Percentiles rank a stretch among this genome's conserved stretches.
Conservation (phyloP, 2,329 filamentous ascomycete species). For the Phialophora verrucosa region DNA sequence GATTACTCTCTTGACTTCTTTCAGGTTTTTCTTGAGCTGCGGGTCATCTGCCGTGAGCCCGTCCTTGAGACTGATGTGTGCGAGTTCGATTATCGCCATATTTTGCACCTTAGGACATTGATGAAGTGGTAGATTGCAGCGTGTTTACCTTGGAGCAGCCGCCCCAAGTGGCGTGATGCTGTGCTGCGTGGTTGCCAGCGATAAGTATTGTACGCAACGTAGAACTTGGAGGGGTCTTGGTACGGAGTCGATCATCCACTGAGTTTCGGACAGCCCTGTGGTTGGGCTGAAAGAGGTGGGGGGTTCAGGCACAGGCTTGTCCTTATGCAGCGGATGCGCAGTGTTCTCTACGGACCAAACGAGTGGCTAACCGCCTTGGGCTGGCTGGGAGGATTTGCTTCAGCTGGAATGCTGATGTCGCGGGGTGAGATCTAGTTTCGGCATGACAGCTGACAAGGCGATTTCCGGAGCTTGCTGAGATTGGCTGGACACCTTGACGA, state of each 20-base stretch:
- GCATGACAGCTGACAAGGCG: background rate
- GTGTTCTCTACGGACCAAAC: background rate
- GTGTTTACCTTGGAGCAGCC: background rate
- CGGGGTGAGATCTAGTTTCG: background rate
- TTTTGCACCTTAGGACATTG: background rate
- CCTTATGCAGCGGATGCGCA: background rate
- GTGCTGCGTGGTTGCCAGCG: background rate
- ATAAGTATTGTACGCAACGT: background rate
- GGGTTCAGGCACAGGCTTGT: background rate
- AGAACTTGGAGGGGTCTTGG: background rate
- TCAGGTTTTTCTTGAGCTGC: conserved; percentile 28
- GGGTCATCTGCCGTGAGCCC: conserved; percentile 27
- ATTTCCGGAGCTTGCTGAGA: background rate
- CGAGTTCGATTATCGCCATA: conserved; percentile 35
- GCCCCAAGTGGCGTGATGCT: background rate
- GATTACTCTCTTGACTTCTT: conserved; percentile 33
- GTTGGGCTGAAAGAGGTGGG: background rate
- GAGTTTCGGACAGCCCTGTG: background rate
- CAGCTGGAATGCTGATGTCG: background rate
- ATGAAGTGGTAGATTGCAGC: background rate
- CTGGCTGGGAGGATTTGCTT: background rate
- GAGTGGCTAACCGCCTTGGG: background rate
- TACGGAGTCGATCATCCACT: background rate
- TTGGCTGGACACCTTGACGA: background rate
- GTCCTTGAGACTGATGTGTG: conserved; percentile 29